Evolutionary conservation across 495 filamentous ascomycete genomes (phyloP), one percentile per base, ranked within the genome.

Genomic region (Penicillium canescens): DNA sequence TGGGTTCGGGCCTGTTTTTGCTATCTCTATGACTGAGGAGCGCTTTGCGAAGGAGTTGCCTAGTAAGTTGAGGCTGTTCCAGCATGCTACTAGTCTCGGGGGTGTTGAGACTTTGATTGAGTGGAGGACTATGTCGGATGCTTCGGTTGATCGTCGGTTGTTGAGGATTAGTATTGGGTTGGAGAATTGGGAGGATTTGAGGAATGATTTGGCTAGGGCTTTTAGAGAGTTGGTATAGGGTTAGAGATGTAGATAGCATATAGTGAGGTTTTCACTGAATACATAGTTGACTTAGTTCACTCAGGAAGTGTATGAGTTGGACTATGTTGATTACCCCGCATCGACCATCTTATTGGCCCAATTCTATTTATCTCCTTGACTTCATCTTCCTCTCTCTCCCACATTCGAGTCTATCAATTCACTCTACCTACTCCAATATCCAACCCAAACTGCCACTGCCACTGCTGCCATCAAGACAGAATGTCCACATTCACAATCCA

Each of bases 31-130:
- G 79, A 79, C 81, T 53, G 73, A 75, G 4, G 78, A 81, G 59
- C 68, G 71, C 6, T 64, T 81, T 40, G 93, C 94, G 3, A 77
- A 78, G 34, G 69, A 73, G 36, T 66, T 98, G 48, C 94, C 94
- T 21, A 87, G 86, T 60, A 85, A 88, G 73, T 66, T 97, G 63
- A 54, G 79, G 23, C 80, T 92, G 46, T 98, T 97, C 76, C 90
- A 96, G 57, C 94, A 98, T 78, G 92, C 94, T 6, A 98, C 94
- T 13, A 92, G 88, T 68, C 71, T 98, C 6, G 94, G 94, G 4
- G 91, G 93, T 2, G 91, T 98, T 9, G 94, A 98, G 82, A 91
- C 88, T 58, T 72, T 97, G 79, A 89, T 98, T 63, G 79, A 63
- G 66, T 78, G 67, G 79, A 72, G 61, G 49, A 82, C 87, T 21